These are phyloP conservation scores for Podaxis sp. DNA, from an alignment of 768 basidiomycete species.

Conservation along the genomic window DNA sequence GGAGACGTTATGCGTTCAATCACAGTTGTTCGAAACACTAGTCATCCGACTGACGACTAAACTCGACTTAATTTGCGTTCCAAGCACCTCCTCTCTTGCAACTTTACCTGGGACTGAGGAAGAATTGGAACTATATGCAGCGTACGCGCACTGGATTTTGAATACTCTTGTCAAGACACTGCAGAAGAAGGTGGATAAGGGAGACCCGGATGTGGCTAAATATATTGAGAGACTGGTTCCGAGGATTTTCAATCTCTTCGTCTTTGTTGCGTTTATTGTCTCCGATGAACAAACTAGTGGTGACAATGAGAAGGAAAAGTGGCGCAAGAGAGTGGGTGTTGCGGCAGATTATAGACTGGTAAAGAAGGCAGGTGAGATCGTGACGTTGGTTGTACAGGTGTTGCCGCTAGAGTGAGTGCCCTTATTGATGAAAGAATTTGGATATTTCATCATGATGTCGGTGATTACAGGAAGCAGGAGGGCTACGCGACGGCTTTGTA, in stretches of 20 bases:
- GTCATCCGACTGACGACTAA: conserved; percentile 76
- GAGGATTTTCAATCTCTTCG: conserved; percentile 63
- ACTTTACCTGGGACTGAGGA: conserved; percentile 20
- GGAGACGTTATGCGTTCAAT: conserved; percentile 67
- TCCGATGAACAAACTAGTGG: conserved; percentile 27
- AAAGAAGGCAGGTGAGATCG: conserved; percentile 60
- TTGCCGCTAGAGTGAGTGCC: conserved; percentile 62
- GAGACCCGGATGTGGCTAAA: conserved; percentile 74
- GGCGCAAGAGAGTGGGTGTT: conserved; percentile 55
- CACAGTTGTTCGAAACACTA: conserved; percentile 81
- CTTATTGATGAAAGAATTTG: background rate
- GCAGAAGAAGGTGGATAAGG: conserved; percentile 39
- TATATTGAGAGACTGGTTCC: conserved; percentile 79
- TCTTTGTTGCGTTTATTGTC: conserved; percentile 39
- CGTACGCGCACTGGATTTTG: conserved; percentile 86
- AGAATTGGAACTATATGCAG: conserved; percentile 63
- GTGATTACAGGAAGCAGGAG: conserved; percentile 58
- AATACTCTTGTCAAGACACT: conserved; percentile 66
- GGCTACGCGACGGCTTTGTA: conserved; percentile 51
- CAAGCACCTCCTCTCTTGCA: conserved; percentile 14
- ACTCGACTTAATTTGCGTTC: conserved; percentile 65
- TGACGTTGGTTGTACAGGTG: conserved; percentile 66
- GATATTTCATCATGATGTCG: conserved; percentile 1
- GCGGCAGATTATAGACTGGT: conserved; percentile 54
- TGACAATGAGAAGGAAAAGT: conserved; percentile 47